Evolutionary conservation across 23 red algal species (phyloP).

Genomic region (Gracilaria vermiculophylla): DNA sequence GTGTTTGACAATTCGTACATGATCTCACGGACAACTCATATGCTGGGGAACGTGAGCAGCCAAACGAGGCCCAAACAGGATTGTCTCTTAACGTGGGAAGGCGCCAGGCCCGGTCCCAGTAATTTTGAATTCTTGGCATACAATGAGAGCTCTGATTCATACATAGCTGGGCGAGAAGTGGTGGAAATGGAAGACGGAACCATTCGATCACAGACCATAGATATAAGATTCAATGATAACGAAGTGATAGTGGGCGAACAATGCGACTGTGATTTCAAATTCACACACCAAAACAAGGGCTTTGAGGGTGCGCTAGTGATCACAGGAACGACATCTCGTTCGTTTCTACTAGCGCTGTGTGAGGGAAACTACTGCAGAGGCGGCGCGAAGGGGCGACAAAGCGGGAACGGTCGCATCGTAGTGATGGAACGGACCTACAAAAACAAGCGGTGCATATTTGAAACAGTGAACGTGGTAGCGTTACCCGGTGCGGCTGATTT

Average conservation of each 20-base stretch:
- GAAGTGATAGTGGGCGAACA: background rate
- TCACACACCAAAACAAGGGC: slow-evolving; percentile 54
- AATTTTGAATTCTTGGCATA: slow-evolving; percentile 50
- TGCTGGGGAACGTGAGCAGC: background rate
- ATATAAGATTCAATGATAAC: slow-evolving; percentile 11
- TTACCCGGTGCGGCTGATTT: slow-evolving; percentile 24
- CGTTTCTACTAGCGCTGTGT: slow-evolving; percentile 36
- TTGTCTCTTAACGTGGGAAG: background rate
- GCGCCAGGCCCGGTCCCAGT: background rate
- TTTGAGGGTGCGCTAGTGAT: slow-evolving; percentile 60
- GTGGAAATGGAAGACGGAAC: slow-evolving; percentile 50
- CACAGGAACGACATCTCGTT: slow-evolving; percentile 1
- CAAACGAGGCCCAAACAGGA: background rate
- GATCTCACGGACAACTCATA: background rate
- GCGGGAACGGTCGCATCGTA: slow-evolving; percentile 42
- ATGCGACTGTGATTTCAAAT: slow-evolving; percentile 37
- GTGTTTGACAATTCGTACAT: slow-evolving; percentile 50
- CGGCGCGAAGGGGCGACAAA: slow-evolving; percentile 27
- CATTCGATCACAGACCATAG: slow-evolving; percentile 38
- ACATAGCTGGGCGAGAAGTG: slow-evolving; percentile 19
- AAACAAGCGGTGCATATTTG: slow-evolving; percentile 5
- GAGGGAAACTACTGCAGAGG: slow-evolving; percentile 59
- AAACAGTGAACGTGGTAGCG: background rate
- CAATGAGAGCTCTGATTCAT: slow-evolving; percentile 27
- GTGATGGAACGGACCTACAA: slow-evolving; percentile 24